These are phyloP conservation scores for Aspergillus haitiensis DNA, from an alignment of 495 filamentous ascomycete species.

Conservation along the genomic window DNA sequence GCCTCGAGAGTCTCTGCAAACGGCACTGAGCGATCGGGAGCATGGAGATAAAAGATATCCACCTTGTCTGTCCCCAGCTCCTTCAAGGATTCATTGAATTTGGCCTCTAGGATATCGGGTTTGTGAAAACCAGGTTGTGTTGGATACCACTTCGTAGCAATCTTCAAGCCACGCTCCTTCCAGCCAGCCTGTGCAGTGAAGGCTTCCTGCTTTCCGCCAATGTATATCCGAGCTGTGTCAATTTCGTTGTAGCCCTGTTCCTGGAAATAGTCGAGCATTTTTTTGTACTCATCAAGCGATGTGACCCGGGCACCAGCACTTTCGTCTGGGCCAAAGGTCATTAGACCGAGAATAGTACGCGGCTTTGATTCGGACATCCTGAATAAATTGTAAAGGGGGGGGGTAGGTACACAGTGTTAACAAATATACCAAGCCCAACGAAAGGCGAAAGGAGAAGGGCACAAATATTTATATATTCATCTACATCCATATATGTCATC, in stretches of 20 bases:
- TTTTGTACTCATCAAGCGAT: conserved; percentile 60
- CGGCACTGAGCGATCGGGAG: conserved; percentile 72
- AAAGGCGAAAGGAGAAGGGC: too few species aligned
- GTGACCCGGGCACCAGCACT: conserved; percentile 67
- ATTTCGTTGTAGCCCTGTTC: conserved; percentile 73
- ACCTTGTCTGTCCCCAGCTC: conserved; percentile 74
- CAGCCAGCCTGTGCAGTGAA: conserved; percentile 75
- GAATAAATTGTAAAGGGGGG: background rate
- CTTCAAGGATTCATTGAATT: conserved; percentile 62
- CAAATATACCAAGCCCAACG: too few species aligned
- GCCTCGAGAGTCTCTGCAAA: conserved; percentile 78
- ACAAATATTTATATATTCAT: too few species aligned
- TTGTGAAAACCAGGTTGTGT: conserved; percentile 56
- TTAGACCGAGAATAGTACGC: conserved; percentile 58
- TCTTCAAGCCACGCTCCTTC: conserved; percentile 76
- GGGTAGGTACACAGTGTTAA: background rate
- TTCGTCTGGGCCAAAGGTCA: conserved; percentile 58
- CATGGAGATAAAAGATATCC: conserved; percentile 88
- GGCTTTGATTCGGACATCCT: conserved; percentile 53
- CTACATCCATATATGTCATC: too few species aligned
- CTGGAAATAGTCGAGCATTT: conserved; percentile 67
- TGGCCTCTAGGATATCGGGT: conserved; percentile 57
- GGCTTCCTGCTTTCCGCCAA: conserved; percentile 72
- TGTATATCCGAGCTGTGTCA: conserved; percentile 77
- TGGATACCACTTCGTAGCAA: conserved; percentile 87